phyloP scores from a whole-genome alignment of 2,329 filamentous ascomycete genomes.

The Domatiomyces catenatus region DNA sequence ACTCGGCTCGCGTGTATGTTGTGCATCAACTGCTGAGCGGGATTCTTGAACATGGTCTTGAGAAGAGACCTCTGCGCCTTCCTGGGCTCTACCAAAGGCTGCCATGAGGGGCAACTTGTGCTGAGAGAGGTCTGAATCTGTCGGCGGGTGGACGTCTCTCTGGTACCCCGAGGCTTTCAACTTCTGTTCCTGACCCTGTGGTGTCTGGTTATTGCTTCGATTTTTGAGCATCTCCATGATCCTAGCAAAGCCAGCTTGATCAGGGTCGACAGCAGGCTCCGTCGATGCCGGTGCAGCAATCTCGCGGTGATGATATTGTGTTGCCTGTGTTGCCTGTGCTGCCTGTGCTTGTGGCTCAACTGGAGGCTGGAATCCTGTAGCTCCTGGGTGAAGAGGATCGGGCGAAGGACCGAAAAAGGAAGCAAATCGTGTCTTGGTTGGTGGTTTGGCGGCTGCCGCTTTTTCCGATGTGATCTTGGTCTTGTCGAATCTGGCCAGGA shows the following conservation, averaged over 20 bases:
- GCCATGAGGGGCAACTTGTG: constrained; percentile 3
- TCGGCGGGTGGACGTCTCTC: constrained; percentile 23
- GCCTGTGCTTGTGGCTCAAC: constrained; percentile 22
- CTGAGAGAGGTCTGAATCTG: constrained; percentile 3
- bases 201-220: constrained; percentile 30
- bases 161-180: constrained; percentile 23
- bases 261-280: constrained; percentile 40
- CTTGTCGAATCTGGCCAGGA: constrained; percentile 15
- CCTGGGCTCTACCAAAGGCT: constrained; percentile 3
- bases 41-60: constrained; percentile 8
- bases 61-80: neutral
- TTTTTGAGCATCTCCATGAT: constrained; percentile 67
- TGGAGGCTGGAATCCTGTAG: neutral
- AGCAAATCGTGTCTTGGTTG: constrained; percentile 70
- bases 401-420: constrained; percentile 52
- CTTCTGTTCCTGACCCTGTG: constrained; percentile 22
- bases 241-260: constrained; percentile 73
- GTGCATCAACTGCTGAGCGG: constrained; percentile 7
- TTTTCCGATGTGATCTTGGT: constrained; percentile 25
- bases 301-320: constrained; percentile 16
- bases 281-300: constrained; percentile 22
- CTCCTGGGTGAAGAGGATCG: neutral
- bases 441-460: constrained; percentile 35
- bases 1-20: constrained; percentile 10
- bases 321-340: constrained; percentile 26